Evolutionary conservation across 805 yeast genomes (phyloP).

Genomic region (Vanderwaltozyma verrucispora): DNA sequence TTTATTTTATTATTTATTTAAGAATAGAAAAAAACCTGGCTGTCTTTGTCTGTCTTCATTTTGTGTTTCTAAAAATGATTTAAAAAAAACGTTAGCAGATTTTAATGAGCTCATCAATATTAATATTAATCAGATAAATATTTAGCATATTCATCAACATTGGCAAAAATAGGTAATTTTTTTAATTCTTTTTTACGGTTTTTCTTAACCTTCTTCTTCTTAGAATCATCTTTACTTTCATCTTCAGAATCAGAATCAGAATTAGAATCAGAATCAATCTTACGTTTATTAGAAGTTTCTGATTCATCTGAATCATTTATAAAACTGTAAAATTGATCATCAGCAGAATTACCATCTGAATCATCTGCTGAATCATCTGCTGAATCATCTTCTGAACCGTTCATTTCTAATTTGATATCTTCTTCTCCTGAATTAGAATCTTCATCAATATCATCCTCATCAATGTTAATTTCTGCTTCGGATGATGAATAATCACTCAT

Average conservation of each 20-base stretch:
- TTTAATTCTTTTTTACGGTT: conserved; percentile 31
- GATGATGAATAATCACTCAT: conserved; percentile 17
- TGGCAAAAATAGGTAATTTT: conserved; percentile 75
- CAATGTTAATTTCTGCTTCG: conserved; percentile 23
- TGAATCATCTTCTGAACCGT: conserved; percentile 29
- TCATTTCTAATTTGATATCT: conserved; percentile 25
- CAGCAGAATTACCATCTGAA: conserved; percentile 30
- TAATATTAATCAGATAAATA: conserved; percentile 59
- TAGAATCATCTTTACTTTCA: conserved; percentile 5
- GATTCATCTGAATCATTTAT: conserved; percentile 24
- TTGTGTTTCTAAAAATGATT: background rate
- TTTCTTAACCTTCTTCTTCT: conserved; percentile 13
- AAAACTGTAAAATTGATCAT: conserved; percentile 27
- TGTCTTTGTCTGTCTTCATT: no score
- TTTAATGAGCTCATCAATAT: background rate
- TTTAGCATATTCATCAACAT: conserved; percentile 77
- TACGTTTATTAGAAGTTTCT: conserved; percentile 1
- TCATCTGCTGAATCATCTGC: conserved; percentile 23
- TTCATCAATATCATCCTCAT: conserved; percentile 18
- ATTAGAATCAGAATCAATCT: conserved; percentile 7
- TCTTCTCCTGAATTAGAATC: conserved; percentile 13
- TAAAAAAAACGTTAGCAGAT: no score
- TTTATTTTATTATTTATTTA: no score
- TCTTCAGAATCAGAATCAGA: no score
- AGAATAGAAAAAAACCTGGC: no score